Evolutionary conservation across 192 early-diverging fungal genomes (phyloP), one percentile per base, ranked within the genome.

Genomic region (Linnemannia zychae): DNA sequence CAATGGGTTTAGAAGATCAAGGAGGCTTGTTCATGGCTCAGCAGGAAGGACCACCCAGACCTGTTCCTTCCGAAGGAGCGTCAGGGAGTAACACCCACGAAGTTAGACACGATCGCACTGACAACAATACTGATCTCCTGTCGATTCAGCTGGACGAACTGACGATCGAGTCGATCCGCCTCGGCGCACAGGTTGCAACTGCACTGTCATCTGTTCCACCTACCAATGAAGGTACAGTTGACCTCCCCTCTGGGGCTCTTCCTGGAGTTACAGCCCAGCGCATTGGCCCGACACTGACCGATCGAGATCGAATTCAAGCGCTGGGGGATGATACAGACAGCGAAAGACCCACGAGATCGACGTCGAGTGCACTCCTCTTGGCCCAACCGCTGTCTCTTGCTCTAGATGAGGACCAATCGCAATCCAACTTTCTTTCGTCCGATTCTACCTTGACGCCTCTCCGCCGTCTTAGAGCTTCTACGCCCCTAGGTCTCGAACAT

Each of bases 341-440:
- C 37, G 67, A 38, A 28, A 63, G 24, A 28, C 7, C 36, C 33
- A 38, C 18, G 36, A 0, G 46, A 72, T 36, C 71, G 9, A 44
- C 9, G 47, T 22, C 38, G 28, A 72, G 71, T 16, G 37, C 34
- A 11, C n/a, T 76, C 11, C 65, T 76, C 44, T 76, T 76, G 65
- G 75, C 75, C 15, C 75, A 76, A 24, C 50, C 57, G 24, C 31
- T 63, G 24, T 63, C 75, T 1, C 28, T 68, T 3, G 18, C 65
- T 15, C 20, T 76, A 16, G 65, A 76, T 47, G 65, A 68, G 7
- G 24, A 63, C 24, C 73, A 44, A 44, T 37, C 57, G 47, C 71
- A 24, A n/a, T n/a, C 7, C 12, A 47, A 72, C 46, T 72, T 72
- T 53, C 36, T 37, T 18, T 22, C 36, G 2, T n/a, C 53, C 4